Evolutionary conservation across 2,329 filamentous ascomycete species (phyloP).

Genomic region (Penicillium capsulatum): DNA sequence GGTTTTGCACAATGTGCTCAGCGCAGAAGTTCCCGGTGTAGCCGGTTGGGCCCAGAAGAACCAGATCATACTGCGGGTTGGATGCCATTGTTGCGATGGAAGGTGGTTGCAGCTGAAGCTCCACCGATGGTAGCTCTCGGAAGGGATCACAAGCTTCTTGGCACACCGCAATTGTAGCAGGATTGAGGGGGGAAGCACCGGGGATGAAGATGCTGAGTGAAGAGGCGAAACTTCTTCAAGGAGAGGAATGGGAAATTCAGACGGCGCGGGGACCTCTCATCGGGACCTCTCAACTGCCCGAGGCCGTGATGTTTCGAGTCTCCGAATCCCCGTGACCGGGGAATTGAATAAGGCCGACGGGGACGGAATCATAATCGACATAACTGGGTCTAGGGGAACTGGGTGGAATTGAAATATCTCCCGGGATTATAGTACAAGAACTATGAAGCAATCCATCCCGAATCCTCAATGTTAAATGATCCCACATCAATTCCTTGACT

Average conservation of each 20-base stretch:
- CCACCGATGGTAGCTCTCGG: constrained; percentile 3
- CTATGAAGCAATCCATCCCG: no score
- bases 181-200: not conserved
- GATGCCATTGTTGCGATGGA: constrained; percentile 36
- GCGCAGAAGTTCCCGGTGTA: constrained; percentile 78
- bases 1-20: constrained; percentile 66
- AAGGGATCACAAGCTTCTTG: constrained; percentile 1
- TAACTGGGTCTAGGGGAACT: no score
- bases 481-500: no score
- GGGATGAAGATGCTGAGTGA: no score
- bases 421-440: no score
- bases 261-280: no score
- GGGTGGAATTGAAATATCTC: not conserved
- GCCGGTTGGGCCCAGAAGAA: constrained; percentile 67
- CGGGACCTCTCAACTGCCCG: not conserved
- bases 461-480: no score
- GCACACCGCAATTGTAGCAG: not conserved
- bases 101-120: constrained; percentile 7
- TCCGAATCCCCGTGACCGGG: constrained; percentile 9
- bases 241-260: no score
- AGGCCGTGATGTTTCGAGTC: not conserved
- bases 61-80: constrained; percentile 57
- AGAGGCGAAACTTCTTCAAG: not conserved
- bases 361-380: not conserved
- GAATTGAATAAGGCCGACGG: constrained; percentile 10